Evolutionary conservation across 2,329 filamentous ascomycete genomes (phyloP).

Genomic region (Plenodomus tracheiphilus): DNA sequence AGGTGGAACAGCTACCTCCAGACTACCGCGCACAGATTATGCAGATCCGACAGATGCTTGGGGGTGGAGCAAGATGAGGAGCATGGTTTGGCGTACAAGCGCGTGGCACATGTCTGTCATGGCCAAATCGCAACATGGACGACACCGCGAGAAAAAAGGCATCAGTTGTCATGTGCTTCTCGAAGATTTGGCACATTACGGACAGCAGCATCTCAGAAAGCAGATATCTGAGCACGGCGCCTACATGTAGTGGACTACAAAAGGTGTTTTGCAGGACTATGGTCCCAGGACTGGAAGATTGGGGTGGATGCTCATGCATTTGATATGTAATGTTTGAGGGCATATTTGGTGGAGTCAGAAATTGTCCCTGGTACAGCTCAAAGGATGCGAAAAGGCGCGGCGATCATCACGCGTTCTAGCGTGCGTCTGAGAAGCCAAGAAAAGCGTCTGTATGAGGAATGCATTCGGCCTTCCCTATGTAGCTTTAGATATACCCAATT

Average conservation of each 20-base stretch:
- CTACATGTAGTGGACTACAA: no score
- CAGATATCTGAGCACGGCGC: no score
- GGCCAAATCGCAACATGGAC: not conserved
- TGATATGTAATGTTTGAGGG: no score
- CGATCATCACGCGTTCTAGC: not conserved
- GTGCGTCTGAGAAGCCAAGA: not conserved
- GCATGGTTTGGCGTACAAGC: not conserved
- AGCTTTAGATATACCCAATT: slow-evolving; percentile 1
- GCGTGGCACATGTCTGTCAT: not conserved
- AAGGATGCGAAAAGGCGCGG: not conserved
- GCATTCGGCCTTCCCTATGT: not conserved
- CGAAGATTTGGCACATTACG: no score
- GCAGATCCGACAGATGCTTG: slow-evolving; percentile 69
- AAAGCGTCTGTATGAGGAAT: not conserved
- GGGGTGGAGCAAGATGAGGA: slow-evolving; percentile 26
- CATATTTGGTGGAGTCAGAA: not conserved
- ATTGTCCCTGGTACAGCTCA: not conserved
- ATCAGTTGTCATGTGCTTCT: not conserved
- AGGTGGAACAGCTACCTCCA: slow-evolving; percentile 78
- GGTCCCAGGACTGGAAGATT: slow-evolving; percentile 1
- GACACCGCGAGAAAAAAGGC: not conserved
- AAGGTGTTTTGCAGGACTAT: no score
- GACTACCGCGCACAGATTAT: slow-evolving; percentile 79
- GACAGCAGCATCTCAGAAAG: no score
- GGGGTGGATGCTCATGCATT: not conserved